Conservation (phyloP, 768 basidiomycete genomes). For the Exsudoporus frostii region DNA sequence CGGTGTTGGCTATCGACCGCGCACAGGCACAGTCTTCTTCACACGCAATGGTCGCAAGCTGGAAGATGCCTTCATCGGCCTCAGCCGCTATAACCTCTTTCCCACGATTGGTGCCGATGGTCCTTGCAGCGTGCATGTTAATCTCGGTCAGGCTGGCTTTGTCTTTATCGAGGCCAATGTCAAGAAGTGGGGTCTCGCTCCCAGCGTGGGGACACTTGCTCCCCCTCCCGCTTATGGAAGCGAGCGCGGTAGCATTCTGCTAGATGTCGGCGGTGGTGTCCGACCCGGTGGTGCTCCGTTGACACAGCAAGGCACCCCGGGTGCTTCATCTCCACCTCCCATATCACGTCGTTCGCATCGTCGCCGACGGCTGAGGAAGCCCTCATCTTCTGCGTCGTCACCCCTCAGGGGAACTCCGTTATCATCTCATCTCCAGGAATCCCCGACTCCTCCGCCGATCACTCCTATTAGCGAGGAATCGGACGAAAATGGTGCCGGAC, state of each 20-base stretch:
- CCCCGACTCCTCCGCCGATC: conserved; percentile 62
- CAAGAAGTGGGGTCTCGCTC: conserved; percentile 99
- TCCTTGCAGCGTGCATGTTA: conserved; percentile 94
- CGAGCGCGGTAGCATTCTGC: conserved; percentile 91
- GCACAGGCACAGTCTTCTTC: conserved; percentile 98
- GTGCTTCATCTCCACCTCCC: conserved; percentile 41
- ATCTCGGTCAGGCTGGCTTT: conserved; percentile 96
- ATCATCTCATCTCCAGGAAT: conserved; percentile 41
- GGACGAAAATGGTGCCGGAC: conserved; percentile 47
- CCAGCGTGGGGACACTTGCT: conserved; percentile 93
- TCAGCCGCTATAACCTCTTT: conserved; percentile 91
- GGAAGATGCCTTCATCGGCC: conserved; percentile 91
- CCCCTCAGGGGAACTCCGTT: conserved; percentile 58
- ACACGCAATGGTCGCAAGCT: conserved; percentile 96
- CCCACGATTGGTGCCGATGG: conserved; percentile 96
- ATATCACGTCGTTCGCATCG: conserved; percentile 58
- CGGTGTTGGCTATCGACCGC: conserved; percentile 93
- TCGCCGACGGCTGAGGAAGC: conserved; percentile 50
- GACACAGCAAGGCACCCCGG: conserved; percentile 44
- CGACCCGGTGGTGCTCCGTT: conserved; percentile 38
- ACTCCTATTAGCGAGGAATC: conserved; percentile 72
- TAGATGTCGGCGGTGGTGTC: conserved; percentile 69
- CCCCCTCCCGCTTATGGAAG: conserved; percentile 98
- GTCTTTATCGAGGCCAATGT: conserved; percentile 99
- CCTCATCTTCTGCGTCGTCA: conserved; percentile 51